These are phyloP conservation scores for Austroboletus niveus DNA, from an alignment of 1,284 basidiomycete genomes.

Conservation along the genomic window DNA sequence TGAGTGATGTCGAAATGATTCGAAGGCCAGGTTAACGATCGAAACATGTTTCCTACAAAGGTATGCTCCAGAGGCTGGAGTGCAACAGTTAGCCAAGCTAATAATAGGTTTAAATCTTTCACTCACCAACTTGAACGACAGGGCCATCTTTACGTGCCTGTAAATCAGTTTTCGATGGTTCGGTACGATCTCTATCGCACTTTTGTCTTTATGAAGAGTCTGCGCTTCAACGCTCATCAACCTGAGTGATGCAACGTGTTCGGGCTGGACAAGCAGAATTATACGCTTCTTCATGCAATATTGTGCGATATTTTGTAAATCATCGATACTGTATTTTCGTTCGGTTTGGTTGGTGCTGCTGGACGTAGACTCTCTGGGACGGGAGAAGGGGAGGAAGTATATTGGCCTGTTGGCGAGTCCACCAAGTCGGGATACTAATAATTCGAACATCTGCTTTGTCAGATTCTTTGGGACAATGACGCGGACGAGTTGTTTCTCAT, in stretches of 20 bases:
- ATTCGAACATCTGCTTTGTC: constrained; percentile 45
- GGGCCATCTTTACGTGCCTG: no score
- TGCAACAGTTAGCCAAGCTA: no score
- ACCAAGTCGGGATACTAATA: constrained; percentile 43
- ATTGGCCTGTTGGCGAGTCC: constrained; percentile 45
- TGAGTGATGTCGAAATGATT: neutral
- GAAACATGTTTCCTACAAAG: neutral
- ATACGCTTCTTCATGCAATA: constrained; percentile 39
- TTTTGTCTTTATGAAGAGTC: constrained; percentile 1
- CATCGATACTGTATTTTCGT: neutral
- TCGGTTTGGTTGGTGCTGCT: neutral
- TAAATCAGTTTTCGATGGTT: neutral
- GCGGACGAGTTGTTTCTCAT: constrained; percentile 42
- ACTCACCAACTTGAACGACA: no score
- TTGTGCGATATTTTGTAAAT: constrained; percentile 25
- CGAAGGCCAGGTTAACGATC: neutral
- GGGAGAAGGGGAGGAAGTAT: constrained; percentile 48
- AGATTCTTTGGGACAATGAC: constrained; percentile 48
- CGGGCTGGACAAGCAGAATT: constrained; percentile 47
- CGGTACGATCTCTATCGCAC: neutral
- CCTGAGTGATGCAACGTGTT: constrained; percentile 49
- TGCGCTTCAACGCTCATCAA: constrained; percentile 40
- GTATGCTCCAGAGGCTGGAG: no score
- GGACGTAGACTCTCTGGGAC: constrained; percentile 13
- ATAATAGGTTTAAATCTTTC: no score